Evolutionary conservation across 176 grass and related monocot genomes (phyloP).

Genomic region (Aechmea fasciata): DNA sequence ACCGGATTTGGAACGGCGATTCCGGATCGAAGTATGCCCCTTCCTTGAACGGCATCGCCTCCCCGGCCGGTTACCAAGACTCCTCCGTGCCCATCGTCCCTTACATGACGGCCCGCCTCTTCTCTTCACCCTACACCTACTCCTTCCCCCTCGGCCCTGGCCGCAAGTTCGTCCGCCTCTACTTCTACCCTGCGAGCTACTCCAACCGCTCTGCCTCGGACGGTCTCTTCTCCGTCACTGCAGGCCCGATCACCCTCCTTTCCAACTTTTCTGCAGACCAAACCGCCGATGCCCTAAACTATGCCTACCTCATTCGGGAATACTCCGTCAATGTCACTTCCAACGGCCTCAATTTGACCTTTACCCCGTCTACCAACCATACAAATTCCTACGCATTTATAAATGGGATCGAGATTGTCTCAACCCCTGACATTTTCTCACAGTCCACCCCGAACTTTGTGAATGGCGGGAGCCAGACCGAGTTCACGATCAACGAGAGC

Average conservation of each 20-base stretch:
- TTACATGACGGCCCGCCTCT: slow-evolving; percentile 32
- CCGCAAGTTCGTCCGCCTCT: slow-evolving; percentile 55
- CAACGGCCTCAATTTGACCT: slow-evolving; percentile 33
- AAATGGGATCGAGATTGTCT: slow-evolving; percentile 67
- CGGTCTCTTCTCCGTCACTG: slow-evolving; percentile 39
- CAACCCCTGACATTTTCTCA: slow-evolving; percentile 40
- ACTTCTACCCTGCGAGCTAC: slow-evolving; percentile 51
- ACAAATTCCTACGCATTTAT: slow-evolving; percentile 45
- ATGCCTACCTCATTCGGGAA: slow-evolving; percentile 23
- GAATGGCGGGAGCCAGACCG: not conserved
- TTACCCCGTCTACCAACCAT: slow-evolving; percentile 28
- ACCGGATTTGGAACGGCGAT: slow-evolving; percentile 35
- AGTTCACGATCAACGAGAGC: not conserved
- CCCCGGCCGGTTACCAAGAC: not conserved
- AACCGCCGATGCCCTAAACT: slow-evolving; percentile 6
- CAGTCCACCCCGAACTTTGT: not conserved
- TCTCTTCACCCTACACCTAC: slow-evolving; percentile 56
- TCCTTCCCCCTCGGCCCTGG: slow-evolving; percentile 39
- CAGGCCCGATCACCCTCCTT: slow-evolving; percentile 23
- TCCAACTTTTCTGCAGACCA: slow-evolving; percentile 44
- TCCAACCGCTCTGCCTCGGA: slow-evolving; percentile 5
- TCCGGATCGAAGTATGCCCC: slow-evolving; percentile 37
- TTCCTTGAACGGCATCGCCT: slow-evolving; percentile 4
- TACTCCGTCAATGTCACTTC: slow-evolving; percentile 49
- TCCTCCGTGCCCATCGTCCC: slow-evolving; percentile 20